These are phyloP conservation scores for Neurospora terricola DNA, from an alignment of 495 filamentous ascomycete genomes.

Conservation along the genomic window DNA sequence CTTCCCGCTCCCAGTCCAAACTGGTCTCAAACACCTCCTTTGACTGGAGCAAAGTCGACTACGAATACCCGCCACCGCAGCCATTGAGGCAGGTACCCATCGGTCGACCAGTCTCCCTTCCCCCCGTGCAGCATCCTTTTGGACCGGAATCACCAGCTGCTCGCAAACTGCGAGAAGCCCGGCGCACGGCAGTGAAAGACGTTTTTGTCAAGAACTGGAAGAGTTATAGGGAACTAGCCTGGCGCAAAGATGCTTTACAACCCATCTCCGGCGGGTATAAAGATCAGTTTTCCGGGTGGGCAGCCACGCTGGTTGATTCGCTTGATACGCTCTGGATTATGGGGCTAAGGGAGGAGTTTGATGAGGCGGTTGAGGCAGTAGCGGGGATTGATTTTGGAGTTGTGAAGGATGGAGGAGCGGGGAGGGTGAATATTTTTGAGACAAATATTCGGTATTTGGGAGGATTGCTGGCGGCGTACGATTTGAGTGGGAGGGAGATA, in stretches of 20 bases:
- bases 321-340: conserved; percentile 91
- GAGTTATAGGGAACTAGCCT: conserved; percentile 66
- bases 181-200: conserved; percentile 51
- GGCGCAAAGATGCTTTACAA: conserved; percentile 67
- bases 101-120: conserved; percentile 36
- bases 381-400: conserved; percentile 75
- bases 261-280: conserved; percentile 49
- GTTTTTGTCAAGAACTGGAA: conserved; percentile 65
- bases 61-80: conserved; percentile 41
- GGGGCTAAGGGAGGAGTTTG: conserved; percentile 74
- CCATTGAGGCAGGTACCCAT: conserved; percentile 53
- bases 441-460: conserved; percentile 77
- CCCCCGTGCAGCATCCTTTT: conserved; percentile 60
- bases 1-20: neutral
- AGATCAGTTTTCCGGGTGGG: conserved; percentile 84
- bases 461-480: conserved; percentile 68
- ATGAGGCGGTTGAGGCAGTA: conserved; percentile 65
- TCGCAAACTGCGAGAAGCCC: conserved; percentile 44
- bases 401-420: conserved; percentile 28
- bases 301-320: conserved; percentile 77
- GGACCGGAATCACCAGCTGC: conserved; percentile 42
- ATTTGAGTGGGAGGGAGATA: conserved; percentile 60
- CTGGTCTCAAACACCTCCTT: conserved; percentile 24
- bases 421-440: conserved; percentile 67
- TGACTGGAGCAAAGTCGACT: conserved; percentile 50